Conservation (phyloP, 164 flowering plant species). For the Umbilicus rupestris region DNA sequence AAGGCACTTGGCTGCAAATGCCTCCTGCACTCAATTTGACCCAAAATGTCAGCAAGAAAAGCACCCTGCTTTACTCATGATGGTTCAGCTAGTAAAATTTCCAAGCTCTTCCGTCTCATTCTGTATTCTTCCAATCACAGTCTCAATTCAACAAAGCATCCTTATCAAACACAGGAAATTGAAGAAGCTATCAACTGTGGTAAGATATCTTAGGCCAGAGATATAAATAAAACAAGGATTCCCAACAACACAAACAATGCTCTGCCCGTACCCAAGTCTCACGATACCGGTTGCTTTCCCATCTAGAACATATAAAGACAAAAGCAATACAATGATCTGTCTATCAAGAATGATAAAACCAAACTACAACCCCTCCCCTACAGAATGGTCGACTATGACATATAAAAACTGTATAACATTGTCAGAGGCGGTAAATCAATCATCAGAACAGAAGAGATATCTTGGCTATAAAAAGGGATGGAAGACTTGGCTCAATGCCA, state of each 20-base stretch:
- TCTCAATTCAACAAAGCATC: constrained; percentile 16
- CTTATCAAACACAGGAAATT: constrained; percentile 7
- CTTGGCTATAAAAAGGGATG: too few relatives aligned
- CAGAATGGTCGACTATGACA: background rate
- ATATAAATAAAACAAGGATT: constrained; percentile 13
- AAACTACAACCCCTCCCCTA: background rate
- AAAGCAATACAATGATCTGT: background rate
- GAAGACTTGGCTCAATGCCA: too few relatives aligned
- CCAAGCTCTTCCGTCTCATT: constrained; percentile 27
- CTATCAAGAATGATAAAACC: background rate
- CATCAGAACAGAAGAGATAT: too few relatives aligned
- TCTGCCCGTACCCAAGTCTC: constrained; percentile 23
- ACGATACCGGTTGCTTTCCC: constrained; percentile 10
- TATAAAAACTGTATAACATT: background rate
- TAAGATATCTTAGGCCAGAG: constrained; percentile 20
- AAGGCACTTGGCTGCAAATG: constrained; percentile 12
- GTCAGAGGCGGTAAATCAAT: too few relatives aligned
- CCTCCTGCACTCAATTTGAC: constrained; percentile 28
- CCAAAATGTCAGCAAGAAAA: constrained; percentile 49
- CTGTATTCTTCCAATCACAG: constrained; percentile 33
- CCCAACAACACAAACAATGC: constrained; percentile 29
- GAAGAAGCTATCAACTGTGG: constrained; percentile 24
- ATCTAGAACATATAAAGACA: constrained; percentile 1
- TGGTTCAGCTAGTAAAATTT: constrained; percentile 8
- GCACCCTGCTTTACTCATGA: constrained; percentile 20